Conservation (phyloP, 306 rosid species). For the Urtica urens region DNA sequence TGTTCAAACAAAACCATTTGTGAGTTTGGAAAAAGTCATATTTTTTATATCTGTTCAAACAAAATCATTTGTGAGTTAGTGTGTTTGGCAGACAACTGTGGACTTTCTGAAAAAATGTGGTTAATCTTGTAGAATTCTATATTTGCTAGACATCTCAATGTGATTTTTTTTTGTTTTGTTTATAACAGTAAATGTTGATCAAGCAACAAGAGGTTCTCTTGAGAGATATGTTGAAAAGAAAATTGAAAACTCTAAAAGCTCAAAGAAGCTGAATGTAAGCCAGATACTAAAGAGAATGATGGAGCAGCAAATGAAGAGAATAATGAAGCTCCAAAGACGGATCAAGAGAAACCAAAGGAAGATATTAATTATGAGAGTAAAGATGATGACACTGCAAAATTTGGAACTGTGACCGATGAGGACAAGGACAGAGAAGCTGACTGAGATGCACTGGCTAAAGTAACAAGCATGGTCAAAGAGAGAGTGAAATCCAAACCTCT, state of each 20-base stretch:
- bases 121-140: conserved; percentile 7
- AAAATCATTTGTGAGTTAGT: too few species aligned
- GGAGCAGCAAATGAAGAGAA: conserved; percentile 32
- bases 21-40: too few species aligned
- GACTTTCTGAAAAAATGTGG: too few species aligned
- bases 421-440: conserved; percentile 89
- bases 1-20: too few species aligned
- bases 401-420: conserved; percentile 75
- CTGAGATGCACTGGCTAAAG: conserved; percentile 51
- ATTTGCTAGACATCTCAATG: too few species aligned
- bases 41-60: too few species aligned
- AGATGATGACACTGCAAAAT: conserved; percentile 43
- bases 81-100: too few species aligned
- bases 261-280: conserved; percentile 40
- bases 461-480: conserved; percentile 67
- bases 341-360: conserved; percentile 40
- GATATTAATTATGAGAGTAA: conserved; percentile 45
- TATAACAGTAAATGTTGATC: conserved; percentile 69
- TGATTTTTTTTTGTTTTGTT: conserved; percentile 17
- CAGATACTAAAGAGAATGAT: conserved; percentile 38
- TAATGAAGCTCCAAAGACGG: conserved; percentile 35
- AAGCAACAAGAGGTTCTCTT: conserved; percentile 57
- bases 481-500: conserved; percentile 75
- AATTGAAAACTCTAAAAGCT: conserved; percentile 45
- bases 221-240: conserved; percentile 61